phyloP scores from a whole-genome alignment of 345 rosid genomes.

The Eucalyptus curtisii region DNA sequence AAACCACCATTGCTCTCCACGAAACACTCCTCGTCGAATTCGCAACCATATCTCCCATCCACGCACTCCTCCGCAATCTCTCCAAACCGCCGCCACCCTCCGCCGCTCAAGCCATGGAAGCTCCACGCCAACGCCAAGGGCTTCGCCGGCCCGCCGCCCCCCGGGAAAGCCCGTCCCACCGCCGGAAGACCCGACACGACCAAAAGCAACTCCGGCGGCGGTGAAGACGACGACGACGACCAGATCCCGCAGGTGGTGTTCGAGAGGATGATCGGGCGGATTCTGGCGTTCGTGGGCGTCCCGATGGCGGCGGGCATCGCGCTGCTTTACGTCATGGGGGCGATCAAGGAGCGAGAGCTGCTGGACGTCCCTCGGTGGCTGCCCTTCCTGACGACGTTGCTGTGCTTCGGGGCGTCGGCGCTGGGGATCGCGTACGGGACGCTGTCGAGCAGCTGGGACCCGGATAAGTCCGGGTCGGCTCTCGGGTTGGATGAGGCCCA shows the following conservation, averaged over 20 bases:
- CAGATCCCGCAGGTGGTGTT: constrained; percentile 1
- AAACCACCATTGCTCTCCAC: neutral
- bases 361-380: constrained; percentile 68
- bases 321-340: neutral
- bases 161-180: neutral
- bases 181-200: neutral
- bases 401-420: constrained; percentile 51
- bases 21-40: neutral
- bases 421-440: constrained; percentile 75
- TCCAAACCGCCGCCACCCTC: neutral
- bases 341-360: constrained; percentile 20
- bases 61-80: neutral
- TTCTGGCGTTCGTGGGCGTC: constrained; percentile 1
- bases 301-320: constrained; percentile 5
- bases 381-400: constrained; percentile 28
- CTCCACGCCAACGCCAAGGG: neutral
- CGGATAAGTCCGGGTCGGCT: constrained; percentile 37
- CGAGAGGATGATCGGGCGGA: constrained; percentile 1
- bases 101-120: neutral
- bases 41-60: neutral
- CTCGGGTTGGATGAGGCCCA: constrained; percentile 61
- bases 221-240: neutral
- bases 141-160: neutral
- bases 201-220: neutral
- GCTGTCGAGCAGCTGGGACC: constrained; percentile 66